Evolutionary conservation across 768 basidiomycete species (phyloP), one percentile per base, ranked within the genome.

Genomic region (Mycena leptocephala): DNA sequence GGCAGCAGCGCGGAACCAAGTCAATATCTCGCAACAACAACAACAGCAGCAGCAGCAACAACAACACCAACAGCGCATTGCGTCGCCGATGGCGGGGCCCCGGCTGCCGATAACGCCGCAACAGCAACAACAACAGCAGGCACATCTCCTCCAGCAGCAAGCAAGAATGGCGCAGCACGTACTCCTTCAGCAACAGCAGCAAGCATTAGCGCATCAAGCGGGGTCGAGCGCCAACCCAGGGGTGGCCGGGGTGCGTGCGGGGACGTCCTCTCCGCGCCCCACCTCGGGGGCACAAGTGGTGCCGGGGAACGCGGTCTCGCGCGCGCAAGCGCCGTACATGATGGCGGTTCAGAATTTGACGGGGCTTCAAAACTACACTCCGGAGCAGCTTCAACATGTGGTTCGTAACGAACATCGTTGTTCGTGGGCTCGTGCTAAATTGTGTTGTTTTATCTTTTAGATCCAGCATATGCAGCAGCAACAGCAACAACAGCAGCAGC

Each of bases 21-120:
- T 92, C 18, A 93, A 92, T 74, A 93, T 94, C 56, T 92, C 93
- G 33, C 90, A 91, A 67, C 92, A 93, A 79, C 91, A 91, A 70
- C 69, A 66, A 28, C 75, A 71, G 35, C 69, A 64, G 5, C 73
- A 75, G 13, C 74, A 75, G 39, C 67, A 55, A 22, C 88, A 71
- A 5, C 70, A 74, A 28, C 66, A 69, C 8, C 74, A 75, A 22
- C 74, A 63, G 33, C 88, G 92, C 65, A 86, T 92, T 26, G 86
- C 89, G 30, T 89, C 89, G 35, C 88, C 91, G 26, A 84, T 90
- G 79, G 85, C 87, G 30, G 80, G 59, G 8, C n/a, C 58, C 14
- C 85, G 64, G 79, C 81, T 20, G 84, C 82, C 30, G 80, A 85
- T 59, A 87, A 87, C 14, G 82, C 87, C 66, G 83, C 89, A 48